Evolutionary conservation across 257 asterid species (phyloP).

Genomic region (Solanum sejunctum): DNA sequence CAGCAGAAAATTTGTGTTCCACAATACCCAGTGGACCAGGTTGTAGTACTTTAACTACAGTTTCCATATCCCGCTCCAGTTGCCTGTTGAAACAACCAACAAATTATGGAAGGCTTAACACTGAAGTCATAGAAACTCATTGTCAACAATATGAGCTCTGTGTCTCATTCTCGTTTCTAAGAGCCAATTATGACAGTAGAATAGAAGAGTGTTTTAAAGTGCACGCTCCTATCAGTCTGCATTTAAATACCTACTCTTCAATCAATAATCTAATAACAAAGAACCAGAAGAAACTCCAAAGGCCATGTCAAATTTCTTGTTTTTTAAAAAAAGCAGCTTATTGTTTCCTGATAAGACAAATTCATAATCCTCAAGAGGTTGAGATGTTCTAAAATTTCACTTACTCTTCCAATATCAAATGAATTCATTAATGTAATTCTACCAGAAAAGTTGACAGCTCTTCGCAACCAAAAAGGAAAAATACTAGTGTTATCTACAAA

Average conservation of each 20-base stretch:
- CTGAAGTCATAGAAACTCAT: not conserved
- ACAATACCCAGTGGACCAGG: constrained; percentile 92
- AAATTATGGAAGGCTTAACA: not conserved
- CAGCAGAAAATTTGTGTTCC: constrained; percentile 76
- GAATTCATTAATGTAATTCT: not conserved
- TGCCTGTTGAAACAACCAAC: constrained; percentile 30
- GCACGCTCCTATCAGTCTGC: not conserved
- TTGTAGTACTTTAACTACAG: constrained; percentile 70
- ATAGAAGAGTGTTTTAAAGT: not conserved
- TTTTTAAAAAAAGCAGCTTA: not conserved
- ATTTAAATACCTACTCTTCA: not conserved
- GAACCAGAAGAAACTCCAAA: not conserved
- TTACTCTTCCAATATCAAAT: not conserved
- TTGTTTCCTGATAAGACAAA: not conserved
- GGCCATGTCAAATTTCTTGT: not conserved
- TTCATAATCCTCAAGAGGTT: not conserved
- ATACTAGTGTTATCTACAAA: not conserved
- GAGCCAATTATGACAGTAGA: not conserved
- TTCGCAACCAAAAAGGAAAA: not conserved
- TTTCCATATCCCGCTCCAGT: constrained; percentile 85
- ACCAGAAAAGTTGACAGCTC: not conserved
- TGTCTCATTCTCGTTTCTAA: not conserved
- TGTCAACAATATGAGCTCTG: not conserved
- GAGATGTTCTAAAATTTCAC: not conserved
- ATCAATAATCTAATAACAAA: not conserved